Conservation (phyloP, 2,329 filamentous ascomycete genomes). For the Pyrenochaeta sp. region DNA sequence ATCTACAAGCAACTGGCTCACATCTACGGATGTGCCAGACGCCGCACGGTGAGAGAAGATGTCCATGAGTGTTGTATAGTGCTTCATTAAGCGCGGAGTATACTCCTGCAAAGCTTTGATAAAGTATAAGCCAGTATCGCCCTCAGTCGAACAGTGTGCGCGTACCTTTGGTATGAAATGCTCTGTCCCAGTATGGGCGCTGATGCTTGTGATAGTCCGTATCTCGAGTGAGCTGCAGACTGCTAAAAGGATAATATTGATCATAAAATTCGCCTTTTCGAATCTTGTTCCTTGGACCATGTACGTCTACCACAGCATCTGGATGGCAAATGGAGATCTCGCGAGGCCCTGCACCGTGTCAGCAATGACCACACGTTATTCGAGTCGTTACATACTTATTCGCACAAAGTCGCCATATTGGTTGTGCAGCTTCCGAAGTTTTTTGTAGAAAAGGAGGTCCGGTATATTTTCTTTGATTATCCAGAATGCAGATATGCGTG, state of each 20-base stretch:
- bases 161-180: constrained; percentile 32
- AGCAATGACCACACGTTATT: background rate
- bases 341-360: constrained; percentile 21
- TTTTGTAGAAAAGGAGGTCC: constrained; percentile 19
- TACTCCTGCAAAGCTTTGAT: constrained; percentile 3
- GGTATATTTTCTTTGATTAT: constrained; percentile 15
- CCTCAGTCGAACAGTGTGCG: background rate
- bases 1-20: constrained; percentile 15
- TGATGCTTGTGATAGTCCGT: constrained; percentile 26
- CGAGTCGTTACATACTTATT: constrained; percentile 21
- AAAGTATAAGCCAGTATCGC: background rate
- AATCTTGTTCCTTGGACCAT: constrained; percentile 25
- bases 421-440: constrained; percentile 18
- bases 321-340: constrained; percentile 33
- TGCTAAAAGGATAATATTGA: constrained; percentile 21
- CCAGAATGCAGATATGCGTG: constrained; percentile 27
- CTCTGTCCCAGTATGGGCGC: constrained; percentile 39
- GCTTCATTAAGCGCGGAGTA: background rate
- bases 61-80: constrained; percentile 9
- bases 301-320: constrained; percentile 28
- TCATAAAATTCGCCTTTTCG: constrained; percentile 38
- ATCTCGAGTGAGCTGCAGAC: constrained; percentile 34
- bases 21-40: constrained; percentile 3
- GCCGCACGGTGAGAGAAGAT: background rate
- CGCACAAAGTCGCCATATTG: constrained; percentile 30